phyloP scores from a whole-genome alignment of 2,329 filamentous ascomycete species.

The Metarhizium rileyi region DNA sequence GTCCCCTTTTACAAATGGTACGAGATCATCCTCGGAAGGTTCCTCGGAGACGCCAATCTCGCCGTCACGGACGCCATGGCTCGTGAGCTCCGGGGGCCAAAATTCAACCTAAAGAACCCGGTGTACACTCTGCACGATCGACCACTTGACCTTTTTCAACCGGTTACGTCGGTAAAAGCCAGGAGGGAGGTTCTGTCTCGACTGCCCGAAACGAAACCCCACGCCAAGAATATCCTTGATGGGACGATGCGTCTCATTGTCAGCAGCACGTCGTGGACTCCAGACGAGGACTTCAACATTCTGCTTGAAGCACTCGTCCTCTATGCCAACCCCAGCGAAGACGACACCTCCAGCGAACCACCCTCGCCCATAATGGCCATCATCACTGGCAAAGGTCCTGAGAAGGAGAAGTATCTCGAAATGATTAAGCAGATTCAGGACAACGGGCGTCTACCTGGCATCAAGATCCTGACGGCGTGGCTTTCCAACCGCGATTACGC shows the following conservation, averaged over 20 bases:
- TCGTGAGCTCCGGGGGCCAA: slow-evolving; percentile 50
- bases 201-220: slow-evolving; percentile 52
- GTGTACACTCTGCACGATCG: slow-evolving; percentile 76
- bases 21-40: slow-evolving; percentile 60
- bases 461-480: slow-evolving; percentile 75
- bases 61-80: slow-evolving; percentile 88
- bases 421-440: slow-evolving; percentile 52
- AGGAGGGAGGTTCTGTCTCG: slow-evolving; percentile 51
- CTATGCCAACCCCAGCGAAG: slow-evolving; percentile 48
- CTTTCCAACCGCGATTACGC: slow-evolving; percentile 79
- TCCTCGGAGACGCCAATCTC: slow-evolving; percentile 63
- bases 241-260: slow-evolving; percentile 62
- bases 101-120: slow-evolving; percentile 55
- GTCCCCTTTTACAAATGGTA: slow-evolving; percentile 69
- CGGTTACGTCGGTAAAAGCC: slow-evolving; percentile 39
- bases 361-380: slow-evolving; percentile 68
- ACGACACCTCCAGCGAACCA: slow-evolving; percentile 29
- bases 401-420: slow-evolving; percentile 64
- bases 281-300: slow-evolving; percentile 88
- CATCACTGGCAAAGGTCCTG: slow-evolving; percentile 89
- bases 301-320: slow-evolving; percentile 71
- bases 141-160: slow-evolving; percentile 73
- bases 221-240: slow-evolving; percentile 48
- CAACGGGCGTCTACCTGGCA: slow-evolving; percentile 54
- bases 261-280: slow-evolving; percentile 93